Percentiles rank a stretch among this genome's conserved stretches.
Evolutionary conservation across 768 basidiomycete species (phyloP).

Genomic region (Scleroderma citrinum): DNA sequence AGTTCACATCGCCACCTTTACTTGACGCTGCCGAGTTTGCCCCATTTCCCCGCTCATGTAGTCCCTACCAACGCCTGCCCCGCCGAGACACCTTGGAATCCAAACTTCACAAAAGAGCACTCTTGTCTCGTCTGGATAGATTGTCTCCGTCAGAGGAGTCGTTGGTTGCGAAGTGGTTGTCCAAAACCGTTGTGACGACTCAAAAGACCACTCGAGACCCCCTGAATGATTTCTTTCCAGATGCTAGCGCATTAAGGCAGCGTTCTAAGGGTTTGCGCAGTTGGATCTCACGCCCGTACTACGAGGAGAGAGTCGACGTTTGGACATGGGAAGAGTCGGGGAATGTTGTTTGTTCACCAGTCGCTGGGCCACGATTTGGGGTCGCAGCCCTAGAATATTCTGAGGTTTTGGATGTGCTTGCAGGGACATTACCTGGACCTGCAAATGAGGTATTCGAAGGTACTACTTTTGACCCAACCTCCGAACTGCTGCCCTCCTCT

Average conservation of each 20-base stretch:
- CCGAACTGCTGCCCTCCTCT: slow-evolving; percentile 10
- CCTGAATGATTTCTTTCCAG: slow-evolving; percentile 21
- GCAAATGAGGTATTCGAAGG: slow-evolving; percentile 8
- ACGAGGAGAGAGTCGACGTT: slow-evolving; percentile 62
- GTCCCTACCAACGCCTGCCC: slow-evolving; percentile 33
- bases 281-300: slow-evolving; percentile 73
- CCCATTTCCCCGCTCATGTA: slow-evolving; percentile 56
- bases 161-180: slow-evolving; percentile 41
- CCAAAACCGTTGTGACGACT: slow-evolving; percentile 25
- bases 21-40: slow-evolving; percentile 28
- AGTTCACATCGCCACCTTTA: slow-evolving; percentile 44
- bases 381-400: slow-evolving; percentile 73
- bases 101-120: slow-evolving; percentile 43
- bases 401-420: slow-evolving; percentile 57
- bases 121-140: slow-evolving; percentile 41
- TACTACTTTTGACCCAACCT: slow-evolving; percentile 11
- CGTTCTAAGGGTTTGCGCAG: slow-evolving; percentile 52
- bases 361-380: slow-evolving; percentile 46
- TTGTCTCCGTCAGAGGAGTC: slow-evolving; percentile 37
- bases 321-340: slow-evolving; percentile 42
- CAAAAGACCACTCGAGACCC: slow-evolving; percentile 30
- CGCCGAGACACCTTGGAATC: slow-evolving; percentile 37
- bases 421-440: slow-evolving; percentile 35
- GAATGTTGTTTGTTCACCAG: slow-evolving; percentile 29
- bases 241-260: slow-evolving; percentile 9